Evolutionary conservation across 73 alveolate genomes (phyloP), one percentile per base, ranked within the genome.

Genomic region (Blepharisma japonicum): DNA sequence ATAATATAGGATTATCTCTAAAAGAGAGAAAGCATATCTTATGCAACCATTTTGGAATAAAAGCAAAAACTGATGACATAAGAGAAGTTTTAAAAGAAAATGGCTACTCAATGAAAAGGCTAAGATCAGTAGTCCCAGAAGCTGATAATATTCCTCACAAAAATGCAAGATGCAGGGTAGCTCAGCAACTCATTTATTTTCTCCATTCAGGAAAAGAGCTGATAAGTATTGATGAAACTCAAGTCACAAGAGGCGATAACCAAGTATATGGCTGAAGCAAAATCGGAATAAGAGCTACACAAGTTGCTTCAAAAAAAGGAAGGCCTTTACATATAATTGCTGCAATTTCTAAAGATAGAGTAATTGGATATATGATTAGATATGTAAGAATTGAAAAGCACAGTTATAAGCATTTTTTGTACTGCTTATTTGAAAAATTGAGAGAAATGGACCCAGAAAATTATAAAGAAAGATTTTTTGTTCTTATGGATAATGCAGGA

Each of bases 401-500:
- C 23, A 14, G 27, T 53, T 53, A 53, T 53, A 53, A 53, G 23
- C 67, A 14, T 4, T 53, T 53, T 53, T 53, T 53, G 23, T 14
- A 14, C 3, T 14, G 23, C 2, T 14, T 53, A 14, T 11, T 53
- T 53, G 27, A 53, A 20, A 53, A 11, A 14, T 53, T 53, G 4
- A 53, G 23, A 4, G 67, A 53, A 53, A 53, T 53, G n/a, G 67
- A 53, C 67, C 67, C 67, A 32, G 42, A 0, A 20, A 53, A 53
- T 53, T 53, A 53, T 53, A 53, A 53, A 53, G 27, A 53, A 20
- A 53, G 67, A 53, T 53, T 53, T 53, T 53, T 53, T 53, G 23
- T 53, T 53, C 23, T 53, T 0, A 53, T 53, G 67, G 67, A 53
- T 53, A 53, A 53, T 53, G 67, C 67, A 1, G 23, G 27, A 53